Conservation (phyloP, 495 filamentous ascomycete species). For the Platismatia glauca region DNA sequence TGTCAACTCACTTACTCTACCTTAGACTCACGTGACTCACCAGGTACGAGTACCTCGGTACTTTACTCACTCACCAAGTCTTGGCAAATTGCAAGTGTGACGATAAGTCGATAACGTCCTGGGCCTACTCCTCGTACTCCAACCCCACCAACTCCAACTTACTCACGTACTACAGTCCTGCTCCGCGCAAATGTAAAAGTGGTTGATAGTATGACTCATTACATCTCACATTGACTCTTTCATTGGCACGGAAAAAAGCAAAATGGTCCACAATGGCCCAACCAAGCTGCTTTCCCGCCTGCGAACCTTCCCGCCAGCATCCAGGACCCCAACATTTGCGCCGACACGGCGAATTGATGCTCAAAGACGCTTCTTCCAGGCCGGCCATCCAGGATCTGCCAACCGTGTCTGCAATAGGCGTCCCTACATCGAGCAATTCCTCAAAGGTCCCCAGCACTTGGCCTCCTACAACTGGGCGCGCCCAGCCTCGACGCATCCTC, state of each 20-base stretch:
- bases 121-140: background rate
- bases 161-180: too few relatives aligned
- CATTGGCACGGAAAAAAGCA: background rate
- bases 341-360: background rate
- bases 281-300: conserved; percentile 11
- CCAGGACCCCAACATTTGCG: background rate
- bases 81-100: background rate
- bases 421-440: background rate
- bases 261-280: conserved; percentile 14
- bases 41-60: too few relatives aligned
- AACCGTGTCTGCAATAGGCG: background rate
- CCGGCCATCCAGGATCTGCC: background rate
- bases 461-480: conserved; percentile 6
- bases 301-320: background rate
- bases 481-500: conserved; percentile 20
- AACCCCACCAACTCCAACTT: too few relatives aligned
- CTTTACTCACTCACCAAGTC: background rate
- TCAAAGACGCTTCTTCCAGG: background rate
- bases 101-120: background rate
- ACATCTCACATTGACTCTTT: background rate
- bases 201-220: background rate
- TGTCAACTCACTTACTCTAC: too few relatives aligned
- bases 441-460: background rate
- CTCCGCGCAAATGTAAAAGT: background rate
- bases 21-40: too few relatives aligned